These are phyloP conservation scores for Xylaria multiplex DNA, from an alignment of 2,329 filamentous ascomycete genomes.

Conservation along the genomic window DNA sequence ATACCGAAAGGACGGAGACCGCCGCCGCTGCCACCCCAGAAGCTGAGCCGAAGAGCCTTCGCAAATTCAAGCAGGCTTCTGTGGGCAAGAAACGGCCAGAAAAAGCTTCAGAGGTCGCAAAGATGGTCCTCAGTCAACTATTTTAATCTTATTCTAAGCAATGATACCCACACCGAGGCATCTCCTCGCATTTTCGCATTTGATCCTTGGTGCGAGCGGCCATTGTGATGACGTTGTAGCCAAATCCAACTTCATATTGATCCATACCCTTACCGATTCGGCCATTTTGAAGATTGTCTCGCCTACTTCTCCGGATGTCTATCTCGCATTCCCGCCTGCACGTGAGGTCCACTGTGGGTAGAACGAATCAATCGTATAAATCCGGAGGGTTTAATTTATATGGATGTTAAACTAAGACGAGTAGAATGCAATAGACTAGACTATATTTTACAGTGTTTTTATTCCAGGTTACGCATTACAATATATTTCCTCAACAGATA, in stretches of 20 bases:
- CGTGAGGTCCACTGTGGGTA: background rate
- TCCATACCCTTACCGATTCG: background rate
- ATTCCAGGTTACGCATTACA: too few species aligned
- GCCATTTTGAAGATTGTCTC: background rate
- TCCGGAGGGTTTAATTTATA: too few species aligned
- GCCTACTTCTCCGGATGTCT: background rate
- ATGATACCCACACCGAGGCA: constrained; percentile 44
- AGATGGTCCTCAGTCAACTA: constrained; percentile 47
- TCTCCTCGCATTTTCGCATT: too few species aligned
- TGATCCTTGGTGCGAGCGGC: background rate
- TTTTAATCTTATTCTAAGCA: constrained; percentile 42
- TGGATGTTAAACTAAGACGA: too few species aligned
- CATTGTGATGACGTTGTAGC: background rate
- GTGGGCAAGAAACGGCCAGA: constrained; percentile 44
- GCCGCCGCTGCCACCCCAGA: background rate
- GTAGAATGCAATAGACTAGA: too few species aligned
- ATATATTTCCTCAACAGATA: too few species aligned
- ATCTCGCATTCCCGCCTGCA: background rate
- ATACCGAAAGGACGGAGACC: constrained; percentile 33
- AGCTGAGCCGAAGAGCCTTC: constrained; percentile 33
- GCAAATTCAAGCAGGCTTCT: constrained; percentile 47
- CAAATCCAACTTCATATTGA: background rate
- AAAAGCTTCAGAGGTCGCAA: constrained; percentile 45
- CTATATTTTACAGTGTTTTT: too few species aligned
- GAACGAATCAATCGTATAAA: background rate